Evolutionary conservation across 257 asterid genomes (phyloP).

Genomic region (Cynanchum wilfordii): DNA sequence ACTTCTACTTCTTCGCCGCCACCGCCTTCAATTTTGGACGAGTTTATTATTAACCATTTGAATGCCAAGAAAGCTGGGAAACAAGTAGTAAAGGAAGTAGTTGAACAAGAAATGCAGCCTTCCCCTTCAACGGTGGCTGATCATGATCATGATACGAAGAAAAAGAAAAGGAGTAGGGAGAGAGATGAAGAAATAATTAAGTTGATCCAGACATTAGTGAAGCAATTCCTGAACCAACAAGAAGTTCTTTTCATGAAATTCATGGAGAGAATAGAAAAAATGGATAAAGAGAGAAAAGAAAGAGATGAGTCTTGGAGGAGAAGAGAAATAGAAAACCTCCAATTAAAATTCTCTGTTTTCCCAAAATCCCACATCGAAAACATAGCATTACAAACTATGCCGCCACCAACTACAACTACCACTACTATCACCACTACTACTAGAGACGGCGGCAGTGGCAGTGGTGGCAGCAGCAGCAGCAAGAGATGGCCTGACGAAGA

Average conservation of each 20-base stretch:
- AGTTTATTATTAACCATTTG: too few species aligned
- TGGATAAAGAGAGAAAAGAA: conserved; percentile 46
- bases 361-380: conserved; percentile 30
- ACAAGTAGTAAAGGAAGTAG: too few species aligned
- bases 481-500: conserved; percentile 32
- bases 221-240: conserved; percentile 49
- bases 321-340: conserved; percentile 33
- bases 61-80: too few species aligned
- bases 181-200: conserved; percentile 12
- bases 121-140: neutral
- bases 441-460: too few species aligned
- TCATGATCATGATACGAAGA: conserved; percentile 4
- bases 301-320: conserved; percentile 60
- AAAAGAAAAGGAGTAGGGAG: conserved; percentile 16
- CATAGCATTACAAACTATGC: conserved; percentile 15
- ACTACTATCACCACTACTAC: too few species aligned
- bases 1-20: conserved; percentile 13
- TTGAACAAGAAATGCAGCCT: too few species aligned
- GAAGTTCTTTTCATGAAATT: conserved; percentile 42
- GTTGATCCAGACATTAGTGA: conserved; percentile 34
- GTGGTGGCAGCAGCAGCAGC: neutral
- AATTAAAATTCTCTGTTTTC: conserved; percentile 25
- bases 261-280: conserved; percentile 40
- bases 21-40: too few species aligned
- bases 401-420: conserved; percentile 13